Conservation (phyloP, 1,284 basidiomycete genomes). For the Trichosporon sp. region DNA sequence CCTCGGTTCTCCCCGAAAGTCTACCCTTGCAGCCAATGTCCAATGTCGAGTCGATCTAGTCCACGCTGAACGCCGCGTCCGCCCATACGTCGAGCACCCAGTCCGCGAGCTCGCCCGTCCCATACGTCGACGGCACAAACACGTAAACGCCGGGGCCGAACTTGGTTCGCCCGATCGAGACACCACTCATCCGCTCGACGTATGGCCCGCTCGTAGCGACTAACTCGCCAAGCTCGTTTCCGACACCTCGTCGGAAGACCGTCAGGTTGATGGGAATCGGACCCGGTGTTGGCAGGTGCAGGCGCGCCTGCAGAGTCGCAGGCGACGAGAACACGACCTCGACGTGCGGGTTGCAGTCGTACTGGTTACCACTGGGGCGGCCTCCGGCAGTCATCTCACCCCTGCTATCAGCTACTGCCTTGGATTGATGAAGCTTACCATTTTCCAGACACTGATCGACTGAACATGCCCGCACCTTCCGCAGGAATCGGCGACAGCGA, state of each 20-base stretch:
- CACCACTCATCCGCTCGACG: conserved; percentile 70
- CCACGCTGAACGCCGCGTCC: conserved; percentile 51
- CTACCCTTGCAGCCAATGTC: neutral
- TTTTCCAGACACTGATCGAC: conserved; percentile 65
- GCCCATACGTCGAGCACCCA: conserved; percentile 67
- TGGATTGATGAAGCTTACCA: conserved; percentile 63
- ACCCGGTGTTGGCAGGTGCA: conserved; percentile 28
- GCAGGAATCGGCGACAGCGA: conserved; percentile 59
- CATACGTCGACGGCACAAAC: conserved; percentile 72
- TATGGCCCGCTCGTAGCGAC: conserved; percentile 75
- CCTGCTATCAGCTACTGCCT: conserved; percentile 56
- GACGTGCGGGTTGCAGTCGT: conserved; percentile 69
- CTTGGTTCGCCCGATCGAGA: conserved; percentile 63
- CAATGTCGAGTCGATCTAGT: conserved; percentile 22
- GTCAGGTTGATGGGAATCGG: conserved; percentile 54
- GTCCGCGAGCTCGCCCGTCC: conserved; percentile 62
- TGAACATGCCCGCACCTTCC: conserved; percentile 91
- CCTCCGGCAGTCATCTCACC: conserved; percentile 64
- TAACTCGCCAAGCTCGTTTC: conserved; percentile 57
- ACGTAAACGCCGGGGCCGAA: conserved; percentile 69
- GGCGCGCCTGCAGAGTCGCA: conserved; percentile 62
- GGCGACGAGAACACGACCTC: conserved; percentile 64
- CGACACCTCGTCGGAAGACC: conserved; percentile 45
- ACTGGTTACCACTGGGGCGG: conserved; percentile 66
- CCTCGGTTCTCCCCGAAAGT: conserved; percentile 16